phyloP scores from a whole-genome alignment of 1,139 yeast species.

The Yamadazyma kanchanaburiensis region DNA sequence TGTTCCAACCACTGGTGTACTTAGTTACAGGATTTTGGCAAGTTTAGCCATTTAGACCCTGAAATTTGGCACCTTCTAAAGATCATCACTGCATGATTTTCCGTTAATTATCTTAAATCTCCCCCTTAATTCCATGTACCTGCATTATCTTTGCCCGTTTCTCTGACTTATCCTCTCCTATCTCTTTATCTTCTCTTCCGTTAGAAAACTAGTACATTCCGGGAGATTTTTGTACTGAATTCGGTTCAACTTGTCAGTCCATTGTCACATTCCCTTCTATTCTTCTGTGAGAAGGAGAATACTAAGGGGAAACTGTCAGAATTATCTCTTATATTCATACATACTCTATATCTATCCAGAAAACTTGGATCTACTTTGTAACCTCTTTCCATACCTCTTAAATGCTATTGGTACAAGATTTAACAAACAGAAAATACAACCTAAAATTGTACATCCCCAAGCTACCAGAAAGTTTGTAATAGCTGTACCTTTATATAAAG shows the following conservation, averaged over 20 bases:
- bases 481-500: conserved; percentile 12
- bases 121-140: no score
- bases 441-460: conserved; percentile 10
- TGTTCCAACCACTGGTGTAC: no score
- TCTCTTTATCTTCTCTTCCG: conserved; percentile 69
- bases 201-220: conserved; percentile 61
- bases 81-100: no score
- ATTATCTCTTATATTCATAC: no score
- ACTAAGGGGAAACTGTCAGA: conserved; percentile 70
- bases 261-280: conserved; percentile 68
- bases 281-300: conserved; percentile 70
- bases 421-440: conserved; percentile 5
- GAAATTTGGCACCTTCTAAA: no score
- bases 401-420: conserved; percentile 4
- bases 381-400: conserved; percentile 6
- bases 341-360: conserved; percentile 8
- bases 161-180: conserved; percentile 63
- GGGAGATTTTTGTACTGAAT: conserved; percentile 60
- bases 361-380: conserved; percentile 9
- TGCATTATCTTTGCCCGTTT: no score
- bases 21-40: no score
- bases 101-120: no score
- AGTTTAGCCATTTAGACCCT: no score
- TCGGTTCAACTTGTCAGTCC: conserved; percentile 66
- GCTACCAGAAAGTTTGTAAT: conserved; percentile 14